Evolutionary conservation across 495 filamentous ascomycete species (phyloP), one percentile per base, ranked within the genome.

Genomic region (Tuber calosporum): DNA sequence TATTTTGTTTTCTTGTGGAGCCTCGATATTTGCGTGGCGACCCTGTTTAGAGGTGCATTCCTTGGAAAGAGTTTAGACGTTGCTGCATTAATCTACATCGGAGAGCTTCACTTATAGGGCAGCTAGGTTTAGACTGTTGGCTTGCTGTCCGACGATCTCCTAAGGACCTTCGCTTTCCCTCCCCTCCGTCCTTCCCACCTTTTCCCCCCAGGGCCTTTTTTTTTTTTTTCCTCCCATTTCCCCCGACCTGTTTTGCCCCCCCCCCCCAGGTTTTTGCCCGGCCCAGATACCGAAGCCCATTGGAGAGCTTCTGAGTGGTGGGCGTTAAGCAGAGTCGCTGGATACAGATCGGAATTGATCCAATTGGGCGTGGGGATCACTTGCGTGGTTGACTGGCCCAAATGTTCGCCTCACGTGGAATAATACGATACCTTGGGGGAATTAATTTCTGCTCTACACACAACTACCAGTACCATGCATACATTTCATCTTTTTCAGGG

Each of bases 131-230:
- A n/a, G n/a, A n/a, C n/a, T n/a, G 74, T 77, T 78, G 75, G 73
- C 75, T 69, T 67, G 69, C 67, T 78, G 76, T 74, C 68, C 76
- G 68, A 77, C 77, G 76, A 78, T 78, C 76, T 73, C 70, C 76
- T 70, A 62, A 71, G 71, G 71, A 77, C 70, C 74, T 71, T 71
- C 73, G 72, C 76, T 40, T 71, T 58, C 70, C n/a, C 72, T 77
- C 58, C 67, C 67, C 69, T 67, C 67, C 26, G 34, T 34, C 53
- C 26, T 62, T 34, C 53, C 53, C 53, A 62, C 53, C 17, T 34
- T 62, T 62, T 62, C 34, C 53, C 34, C 11, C 53, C 3, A 15
- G 26, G 26, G 53, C 15, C 26, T 17, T 34, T 62, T 62, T 30
- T 34, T 17, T n/a, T 17, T 34, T 62, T 62, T 34, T 62, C n/a